These are phyloP conservation scores for Gigaspora rosea DNA, from an alignment of 192 early-diverging fungal species.

Conservation along the genomic window DNA sequence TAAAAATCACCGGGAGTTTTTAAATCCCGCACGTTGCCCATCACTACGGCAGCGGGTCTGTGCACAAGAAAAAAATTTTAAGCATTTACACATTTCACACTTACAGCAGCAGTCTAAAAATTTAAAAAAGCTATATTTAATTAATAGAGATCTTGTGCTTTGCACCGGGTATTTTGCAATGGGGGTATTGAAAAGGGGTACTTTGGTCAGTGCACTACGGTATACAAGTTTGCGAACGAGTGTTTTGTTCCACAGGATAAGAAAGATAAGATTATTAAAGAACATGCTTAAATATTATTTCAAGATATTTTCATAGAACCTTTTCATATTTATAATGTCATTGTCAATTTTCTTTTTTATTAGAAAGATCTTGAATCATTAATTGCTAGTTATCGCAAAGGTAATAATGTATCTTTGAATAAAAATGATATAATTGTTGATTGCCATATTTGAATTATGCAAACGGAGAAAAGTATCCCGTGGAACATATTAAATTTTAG, in stretches of 20 bases:
- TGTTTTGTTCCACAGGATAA: conserved; percentile 62
- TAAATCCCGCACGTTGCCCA: too few species aligned
- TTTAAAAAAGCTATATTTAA: too few species aligned
- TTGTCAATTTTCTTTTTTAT: conserved; percentile 28
- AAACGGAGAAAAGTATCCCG: conserved; percentile 82
- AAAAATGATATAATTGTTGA: conserved; percentile 77
- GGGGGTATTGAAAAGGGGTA: too few species aligned
- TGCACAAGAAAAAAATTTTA: too few species aligned
- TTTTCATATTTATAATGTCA: neutral
- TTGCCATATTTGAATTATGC: conserved; percentile 75
- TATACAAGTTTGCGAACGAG: conserved; percentile 88
- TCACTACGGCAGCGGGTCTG: too few species aligned
- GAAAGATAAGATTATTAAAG: conserved; percentile 41
- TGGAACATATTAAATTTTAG: conserved; percentile 79
- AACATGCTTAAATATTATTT: conserved; percentile 22
- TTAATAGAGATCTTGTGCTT: too few species aligned
- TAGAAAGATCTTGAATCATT: conserved; percentile 64
- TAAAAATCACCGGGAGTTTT: too few species aligned
- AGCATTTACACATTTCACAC: too few species aligned
- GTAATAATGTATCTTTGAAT: conserved; percentile 56
- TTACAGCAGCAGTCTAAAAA: too few species aligned
- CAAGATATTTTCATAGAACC: neutral
- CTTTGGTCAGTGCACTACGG: too few species aligned
- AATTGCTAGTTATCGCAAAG: conserved; percentile 28
- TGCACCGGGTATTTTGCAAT: too few species aligned